phyloP scores from a whole-genome alignment of 371 early-diverging fungal species.

The Rhizopus sp. region DNA sequence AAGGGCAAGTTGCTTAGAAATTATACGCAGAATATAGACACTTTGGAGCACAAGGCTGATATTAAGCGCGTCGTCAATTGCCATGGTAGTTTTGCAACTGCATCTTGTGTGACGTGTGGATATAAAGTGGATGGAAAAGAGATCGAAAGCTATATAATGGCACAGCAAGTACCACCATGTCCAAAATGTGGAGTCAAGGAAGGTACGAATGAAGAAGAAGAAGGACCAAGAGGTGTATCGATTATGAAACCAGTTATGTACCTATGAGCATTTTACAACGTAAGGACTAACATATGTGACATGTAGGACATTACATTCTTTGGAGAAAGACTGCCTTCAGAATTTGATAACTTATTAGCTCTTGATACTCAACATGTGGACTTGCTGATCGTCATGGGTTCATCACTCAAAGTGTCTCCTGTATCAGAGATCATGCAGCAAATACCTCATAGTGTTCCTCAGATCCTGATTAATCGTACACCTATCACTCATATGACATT shows the following conservation, averaged over 20 bases:
- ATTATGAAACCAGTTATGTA: conserved; percentile 52
- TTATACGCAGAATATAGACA: conserved; percentile 99
- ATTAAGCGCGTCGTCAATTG: conserved; percentile 85
- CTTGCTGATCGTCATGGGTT: conserved; percentile 92
- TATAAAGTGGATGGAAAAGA: conserved; percentile 75
- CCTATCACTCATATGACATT: conserved; percentile 82
- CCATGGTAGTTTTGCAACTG: conserved; percentile 93
- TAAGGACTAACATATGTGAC: neutral
- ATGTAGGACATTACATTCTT: conserved; percentile 92
- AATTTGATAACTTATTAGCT: conserved; percentile 72
- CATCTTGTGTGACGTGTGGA: conserved; percentile 86
- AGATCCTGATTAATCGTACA: conserved; percentile 90
- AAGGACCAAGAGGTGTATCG: conserved; percentile 25
- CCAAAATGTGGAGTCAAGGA: conserved; percentile 33
- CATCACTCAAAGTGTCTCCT: conserved; percentile 94
- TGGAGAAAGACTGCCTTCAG: conserved; percentile 85
- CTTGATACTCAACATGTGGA: conserved; percentile 78
- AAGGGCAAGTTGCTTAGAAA: conserved; percentile 85
- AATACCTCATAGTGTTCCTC: conserved; percentile 84
- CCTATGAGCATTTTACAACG: neutral
- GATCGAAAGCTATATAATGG: conserved; percentile 78
- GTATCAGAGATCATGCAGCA: conserved; percentile 88
- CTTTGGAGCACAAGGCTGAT: conserved; percentile 91
- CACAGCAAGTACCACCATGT: conserved; percentile 52
- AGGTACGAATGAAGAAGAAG: conserved; percentile 37